Evolutionary conservation across 495 filamentous ascomycete species (phyloP).

Genomic region (Talaromyces adpressus): DNA sequence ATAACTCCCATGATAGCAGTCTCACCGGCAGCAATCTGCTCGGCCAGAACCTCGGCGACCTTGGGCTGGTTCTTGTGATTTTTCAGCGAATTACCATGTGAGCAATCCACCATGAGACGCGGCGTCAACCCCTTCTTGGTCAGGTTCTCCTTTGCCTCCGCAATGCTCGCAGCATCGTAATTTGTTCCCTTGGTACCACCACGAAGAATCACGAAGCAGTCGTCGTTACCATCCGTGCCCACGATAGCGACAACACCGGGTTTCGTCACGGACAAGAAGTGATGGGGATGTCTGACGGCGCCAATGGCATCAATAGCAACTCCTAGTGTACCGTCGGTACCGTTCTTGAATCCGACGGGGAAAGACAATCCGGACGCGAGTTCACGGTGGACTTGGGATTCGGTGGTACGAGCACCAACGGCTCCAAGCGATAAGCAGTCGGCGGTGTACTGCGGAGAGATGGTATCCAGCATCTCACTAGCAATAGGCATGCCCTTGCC

Average conservation of each 20-base stretch:
- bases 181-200: constrained; percentile 93
- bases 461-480: constrained; percentile 97
- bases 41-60: constrained; percentile 73
- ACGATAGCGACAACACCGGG: constrained; percentile 95
- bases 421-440: constrained; percentile 89
- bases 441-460: constrained; percentile 96
- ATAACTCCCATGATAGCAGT: constrained; percentile 92
- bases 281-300: constrained; percentile 85
- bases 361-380: constrained; percentile 90
- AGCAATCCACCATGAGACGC: constrained; percentile 96
- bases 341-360: constrained; percentile 99
- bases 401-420: constrained; percentile 91
- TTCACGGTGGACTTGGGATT: constrained; percentile 92
- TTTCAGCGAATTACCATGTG: constrained; percentile 93
- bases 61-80: constrained; percentile 97
- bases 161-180: constrained; percentile 81
- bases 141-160: constrained; percentile 64
- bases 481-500: constrained; percentile 96
- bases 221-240: constrained; percentile 90
- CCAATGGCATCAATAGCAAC: constrained; percentile 97
- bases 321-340: constrained; percentile 84
- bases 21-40: constrained; percentile 82
- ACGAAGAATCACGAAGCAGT: constrained; percentile 95
- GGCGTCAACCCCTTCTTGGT: constrained; percentile 57
- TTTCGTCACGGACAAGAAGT: constrained; percentile 98